phyloP scores from a whole-genome alignment of 1,139 yeast genomes.

The Saccharomyces pastorianus region DNA sequence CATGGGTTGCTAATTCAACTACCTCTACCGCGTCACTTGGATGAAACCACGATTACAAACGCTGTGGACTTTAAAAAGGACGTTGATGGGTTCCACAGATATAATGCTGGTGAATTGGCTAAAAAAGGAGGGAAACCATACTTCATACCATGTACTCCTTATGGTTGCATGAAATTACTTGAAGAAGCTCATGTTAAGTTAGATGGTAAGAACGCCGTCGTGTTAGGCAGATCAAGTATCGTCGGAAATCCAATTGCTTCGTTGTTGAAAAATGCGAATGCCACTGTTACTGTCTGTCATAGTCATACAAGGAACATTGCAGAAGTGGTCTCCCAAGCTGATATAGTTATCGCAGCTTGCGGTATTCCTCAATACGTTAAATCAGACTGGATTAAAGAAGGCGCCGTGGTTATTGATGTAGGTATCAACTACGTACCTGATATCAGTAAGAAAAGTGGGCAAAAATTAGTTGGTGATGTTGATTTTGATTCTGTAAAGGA shows the following conservation, averaged over 20 bases:
- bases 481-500: slow-evolving; percentile 52
- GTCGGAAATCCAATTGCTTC: slow-evolving; percentile 79
- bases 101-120: slow-evolving; percentile 67
- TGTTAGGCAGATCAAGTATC: slow-evolving; percentile 72
- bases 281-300: slow-evolving; percentile 71
- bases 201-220: slow-evolving; percentile 66
- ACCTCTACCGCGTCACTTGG: slow-evolving; percentile 63
- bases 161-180: slow-evolving; percentile 62
- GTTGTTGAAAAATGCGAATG: slow-evolving; percentile 59
- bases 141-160: slow-evolving; percentile 74
- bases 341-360: slow-evolving; percentile 68
- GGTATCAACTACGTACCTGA: slow-evolving; percentile 72
- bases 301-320: slow-evolving; percentile 49
- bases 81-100: slow-evolving; percentile 72
- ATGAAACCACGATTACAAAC: slow-evolving; percentile 61
- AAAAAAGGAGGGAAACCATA: slow-evolving; percentile 65
- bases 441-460: slow-evolving; percentile 53
- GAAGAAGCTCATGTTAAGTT: slow-evolving; percentile 53
- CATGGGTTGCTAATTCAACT: slow-evolving; percentile 68
- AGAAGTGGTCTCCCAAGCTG: slow-evolving; percentile 50
- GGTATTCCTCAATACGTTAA: slow-evolving; percentile 64
- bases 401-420: slow-evolving; percentile 66
- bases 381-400: slow-evolving; percentile 65
- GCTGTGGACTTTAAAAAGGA: slow-evolving; percentile 62
- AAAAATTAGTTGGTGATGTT: slow-evolving; percentile 68